Percentiles rank a stretch among this genome's conserved stretches.
These are phyloP conservation scores for Boletus reticuloceps DNA, from an alignment of 768 basidiomycete genomes.

Conservation along the genomic window DNA sequence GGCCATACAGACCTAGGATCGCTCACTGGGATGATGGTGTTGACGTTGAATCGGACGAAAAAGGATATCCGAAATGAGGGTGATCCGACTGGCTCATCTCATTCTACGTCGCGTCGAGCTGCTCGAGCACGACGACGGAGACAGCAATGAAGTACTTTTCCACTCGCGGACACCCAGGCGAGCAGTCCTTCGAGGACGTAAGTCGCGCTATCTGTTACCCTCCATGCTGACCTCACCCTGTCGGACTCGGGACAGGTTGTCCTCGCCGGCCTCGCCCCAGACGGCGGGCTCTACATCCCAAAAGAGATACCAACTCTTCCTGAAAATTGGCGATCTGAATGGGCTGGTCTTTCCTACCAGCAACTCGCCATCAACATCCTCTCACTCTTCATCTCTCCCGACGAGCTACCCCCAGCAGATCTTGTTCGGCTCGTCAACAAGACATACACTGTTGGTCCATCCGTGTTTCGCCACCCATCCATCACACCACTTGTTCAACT, in stretches of 20 bases:
- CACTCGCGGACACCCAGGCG: slow-evolving; percentile 70
- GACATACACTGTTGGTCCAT: slow-evolving; percentile 54
- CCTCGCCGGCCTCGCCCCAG: slow-evolving; percentile 89
- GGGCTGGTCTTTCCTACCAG: slow-evolving; percentile 75
- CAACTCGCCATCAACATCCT: slow-evolving; percentile 84
- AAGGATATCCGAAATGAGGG: too few species aligned
- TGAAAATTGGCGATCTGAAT: slow-evolving; percentile 71
- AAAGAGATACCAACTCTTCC: slow-evolving; percentile 81
- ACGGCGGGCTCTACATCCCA: slow-evolving; percentile 96
- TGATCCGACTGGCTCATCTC: too few species aligned
- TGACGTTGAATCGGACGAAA: too few species aligned
- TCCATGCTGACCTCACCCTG: not conserved
- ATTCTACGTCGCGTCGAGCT: too few species aligned
- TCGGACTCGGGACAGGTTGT: slow-evolving; percentile 63
- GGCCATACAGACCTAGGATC: too few species aligned
- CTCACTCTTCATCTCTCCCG: slow-evolving; percentile 81
- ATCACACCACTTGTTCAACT: slow-evolving; percentile 65
- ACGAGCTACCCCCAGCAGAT: slow-evolving; percentile 76
- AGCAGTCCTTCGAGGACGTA: slow-evolving; percentile 96
- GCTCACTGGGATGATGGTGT: too few species aligned
- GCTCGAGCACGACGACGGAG: not conserved
- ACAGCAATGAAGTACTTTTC: slow-evolving; percentile 86
- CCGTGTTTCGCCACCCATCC: slow-evolving; percentile 78
- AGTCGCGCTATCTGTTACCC: slow-evolving; percentile 42
- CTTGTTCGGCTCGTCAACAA: slow-evolving; percentile 70